Evolutionary conservation across 164 flowering plant species (phyloP).

Genomic region (Vitis amurensis): DNA sequence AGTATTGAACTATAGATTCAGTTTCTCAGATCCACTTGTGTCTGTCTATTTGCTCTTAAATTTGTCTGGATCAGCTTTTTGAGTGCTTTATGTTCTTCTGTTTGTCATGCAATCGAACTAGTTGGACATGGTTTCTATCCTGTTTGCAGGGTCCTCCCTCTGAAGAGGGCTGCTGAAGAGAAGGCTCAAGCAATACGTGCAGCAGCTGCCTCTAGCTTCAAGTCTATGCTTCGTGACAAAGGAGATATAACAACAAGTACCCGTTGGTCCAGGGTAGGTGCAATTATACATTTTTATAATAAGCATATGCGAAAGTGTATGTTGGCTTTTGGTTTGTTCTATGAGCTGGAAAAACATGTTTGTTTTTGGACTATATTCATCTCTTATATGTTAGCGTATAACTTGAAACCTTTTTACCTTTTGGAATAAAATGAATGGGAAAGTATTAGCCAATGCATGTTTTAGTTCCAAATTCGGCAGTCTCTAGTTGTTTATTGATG

Average conservation of each 20-base stretch:
- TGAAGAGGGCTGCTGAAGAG: constrained; percentile 78
- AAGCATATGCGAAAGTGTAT: neutral
- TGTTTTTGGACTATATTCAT: neutral
- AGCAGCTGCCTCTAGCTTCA: constrained; percentile 71
- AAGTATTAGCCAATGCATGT: no score
- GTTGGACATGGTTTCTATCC: constrained; percentile 5
- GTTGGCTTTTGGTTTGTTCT: neutral
- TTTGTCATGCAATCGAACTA: neutral
- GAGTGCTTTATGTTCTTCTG: neutral
- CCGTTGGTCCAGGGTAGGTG: constrained; percentile 94
- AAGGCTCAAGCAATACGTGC: constrained; percentile 71
- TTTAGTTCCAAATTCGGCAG: no score
- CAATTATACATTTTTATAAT: neutral
- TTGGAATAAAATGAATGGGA: no score
- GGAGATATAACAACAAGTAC: constrained; percentile 59
- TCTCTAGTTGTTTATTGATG: no score
- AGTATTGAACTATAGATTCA: constrained; percentile 16
- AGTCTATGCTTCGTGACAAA: constrained; percentile 81
- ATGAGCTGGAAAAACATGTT: neutral
- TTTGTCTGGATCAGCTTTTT: constrained; percentile 11
- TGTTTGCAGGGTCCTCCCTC: constrained; percentile 60
- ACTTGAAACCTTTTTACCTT: no score
- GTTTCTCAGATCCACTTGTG: constrained; percentile 15
- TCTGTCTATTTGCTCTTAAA: constrained; percentile 15
- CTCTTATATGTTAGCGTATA: neutral